Evolutionary conservation across 1,139 yeast species (phyloP).

Genomic region (Insectozyma bohioensis): DNA sequence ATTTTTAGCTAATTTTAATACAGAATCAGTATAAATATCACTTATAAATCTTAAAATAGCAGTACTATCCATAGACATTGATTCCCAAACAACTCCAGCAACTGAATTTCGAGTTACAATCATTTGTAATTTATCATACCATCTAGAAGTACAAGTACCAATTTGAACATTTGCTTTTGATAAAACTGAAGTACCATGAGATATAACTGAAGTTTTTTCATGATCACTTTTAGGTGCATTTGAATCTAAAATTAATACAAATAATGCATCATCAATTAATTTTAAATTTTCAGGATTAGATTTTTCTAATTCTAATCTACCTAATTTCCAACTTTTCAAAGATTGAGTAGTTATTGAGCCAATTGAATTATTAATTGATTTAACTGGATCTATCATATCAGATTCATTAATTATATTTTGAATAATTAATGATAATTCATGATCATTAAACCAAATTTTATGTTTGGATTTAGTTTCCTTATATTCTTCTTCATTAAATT

Average conservation of each 20-base stretch:
- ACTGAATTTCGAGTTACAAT: constrained; percentile 68
- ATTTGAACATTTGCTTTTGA: constrained; percentile 58
- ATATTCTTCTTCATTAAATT: constrained; percentile 30
- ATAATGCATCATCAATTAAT: constrained; percentile 61
- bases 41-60: constrained; percentile 71
- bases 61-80: constrained; percentile 78
- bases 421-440: constrained; percentile 54
- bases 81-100: constrained; percentile 76
- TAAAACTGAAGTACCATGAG: constrained; percentile 65
- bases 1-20: constrained; percentile 66
- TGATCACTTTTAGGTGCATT: constrained; percentile 53
- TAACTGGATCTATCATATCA: constrained; percentile 34
- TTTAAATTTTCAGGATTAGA: constrained; percentile 45
- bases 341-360: constrained; percentile 73
- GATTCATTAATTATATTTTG: constrained; percentile 51
- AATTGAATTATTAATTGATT: constrained; percentile 52
- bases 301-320: constrained; percentile 49
- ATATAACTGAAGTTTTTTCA: constrained; percentile 45
- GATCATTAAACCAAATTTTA: constrained; percentile 50
- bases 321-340: constrained; percentile 60
- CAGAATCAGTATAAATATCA: constrained; percentile 74
- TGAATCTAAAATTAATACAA: constrained; percentile 65
- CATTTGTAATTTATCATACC: constrained; percentile 77
- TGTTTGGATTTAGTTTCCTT: constrained; percentile 24
- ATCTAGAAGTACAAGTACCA: constrained; percentile 75